Base-by-base conservation (phyloP, 2,329 filamentous ascomycete species). In the Nothomitra cinnamomea region DNA sequence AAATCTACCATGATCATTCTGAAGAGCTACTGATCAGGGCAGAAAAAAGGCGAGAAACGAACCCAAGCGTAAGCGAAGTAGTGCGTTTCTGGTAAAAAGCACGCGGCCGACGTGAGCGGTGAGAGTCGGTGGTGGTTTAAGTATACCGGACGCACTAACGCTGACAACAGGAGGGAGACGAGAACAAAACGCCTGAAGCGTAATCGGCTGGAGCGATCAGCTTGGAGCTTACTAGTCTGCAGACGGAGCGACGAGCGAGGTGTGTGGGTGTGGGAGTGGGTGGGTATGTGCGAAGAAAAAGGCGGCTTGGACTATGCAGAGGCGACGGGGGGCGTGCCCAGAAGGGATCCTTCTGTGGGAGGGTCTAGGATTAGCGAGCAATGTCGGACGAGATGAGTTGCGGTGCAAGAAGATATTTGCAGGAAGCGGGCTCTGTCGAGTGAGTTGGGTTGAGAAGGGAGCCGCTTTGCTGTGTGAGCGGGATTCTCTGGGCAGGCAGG, bases 1-100 rank as follows among this genome's bases (percentile, higher is more conserved):
- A 45, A 53, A 53, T 53, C 52, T 42, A 53, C 52, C 52, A 53
- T 53, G 32, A 53, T 47, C 52, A 47, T 47, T 17, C 17, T 28
- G 45, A 28, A 28, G 25, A 12, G 17, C 24, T 12, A 49, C 25
- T 24, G 45, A 49, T 35, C 45, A 49, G 45, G 25, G 45, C 45
- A 49, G 45, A 49, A 28, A 48, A 49, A 28, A 35, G 24, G 28
- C 28, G 24, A 22, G 32, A n/a, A 19, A 49, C 45, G 45, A 49
- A 49, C 45, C 45, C 45, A 49, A 49, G 45, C 45, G 45, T 32
- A 17, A 49, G 24, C 24, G 45, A 32, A 25, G 25, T 35, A 13
- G 45, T 49, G 45, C 28, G 28, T 32, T 32, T 32, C 8, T 49
- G n/a, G n/a, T 35, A 28, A 17, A 17, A 35, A n/a, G 42, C 19